Base-by-base conservation (phyloP, 352 stramenopile genomes). In the Saprolegnia parasitica region DNA sequence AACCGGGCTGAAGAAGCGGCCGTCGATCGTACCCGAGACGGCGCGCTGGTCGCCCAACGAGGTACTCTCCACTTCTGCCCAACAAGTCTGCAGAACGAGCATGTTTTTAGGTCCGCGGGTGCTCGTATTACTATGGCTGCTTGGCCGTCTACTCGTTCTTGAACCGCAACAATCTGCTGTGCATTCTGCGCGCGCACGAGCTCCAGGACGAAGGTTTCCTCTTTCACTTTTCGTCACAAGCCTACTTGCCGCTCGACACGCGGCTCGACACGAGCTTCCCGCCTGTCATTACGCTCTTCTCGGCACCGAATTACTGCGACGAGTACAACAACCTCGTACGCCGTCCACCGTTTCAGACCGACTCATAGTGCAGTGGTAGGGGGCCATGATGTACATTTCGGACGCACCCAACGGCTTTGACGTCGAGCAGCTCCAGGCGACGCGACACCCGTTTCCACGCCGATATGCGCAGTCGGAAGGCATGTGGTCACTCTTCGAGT, bases 261-360 rank as follows among this genome's bases (percentile, higher is more conserved):
- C 76, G 84, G 16, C 16, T 67, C 0, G 75, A 87, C 67, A 84
- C 78, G 23, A 75, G 72, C 1, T 71, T 91, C 52, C 76, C 84
- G 37, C 84, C 86, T 20, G 74, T 98, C 20, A 89, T 98, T 52
- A 98, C 95, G 0, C 85, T 98, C 5, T 99, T 98, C 78, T 97
- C 86, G 23, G 95, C 96, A 5, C 91, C 94, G 1, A 98, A 98
- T 70, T 98, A 99, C 74, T 99, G 94, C 66, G 94, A 98, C 75
- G 79, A 74, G 15, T 85, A 90, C 39, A 68, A 72, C 10, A 93
- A 94, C 50, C 78, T 79, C 79, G 86, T 91, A 61, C 55, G 13
- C 3, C 52, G 9, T 24, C 52, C 35, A 35, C 35, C 2, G 9
- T 24, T 61, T 61, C 35, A 52, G 50, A 52, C 8, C 23, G 35